These are phyloP conservation scores for Ophiostoma sp. DNA, from an alignment of 2,329 filamentous ascomycete genomes.

Conservation along the genomic window DNA sequence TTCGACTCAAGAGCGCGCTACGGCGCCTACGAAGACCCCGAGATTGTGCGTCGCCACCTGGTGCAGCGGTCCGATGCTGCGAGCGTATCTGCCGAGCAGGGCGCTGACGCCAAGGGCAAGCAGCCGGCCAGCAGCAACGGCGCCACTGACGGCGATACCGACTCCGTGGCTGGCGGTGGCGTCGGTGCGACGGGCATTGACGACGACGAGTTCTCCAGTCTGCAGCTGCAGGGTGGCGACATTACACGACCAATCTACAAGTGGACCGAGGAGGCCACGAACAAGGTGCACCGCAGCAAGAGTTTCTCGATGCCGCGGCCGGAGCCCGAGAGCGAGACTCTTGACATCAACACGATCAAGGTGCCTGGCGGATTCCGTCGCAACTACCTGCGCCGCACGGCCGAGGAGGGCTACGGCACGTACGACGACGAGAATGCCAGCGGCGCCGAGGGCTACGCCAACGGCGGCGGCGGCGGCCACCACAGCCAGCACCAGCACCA, in stretches of 20 bases:
- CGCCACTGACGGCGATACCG: constrained; percentile 16
- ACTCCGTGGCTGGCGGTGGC: constrained; percentile 17
- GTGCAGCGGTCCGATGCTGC: constrained; percentile 60
- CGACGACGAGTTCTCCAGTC: constrained; percentile 85
- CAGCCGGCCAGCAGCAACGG: constrained; percentile 37
- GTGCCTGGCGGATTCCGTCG: constrained; percentile 89
- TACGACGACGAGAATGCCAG: constrained; percentile 36
- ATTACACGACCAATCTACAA: constrained; percentile 92
- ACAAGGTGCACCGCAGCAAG: constrained; percentile 69
- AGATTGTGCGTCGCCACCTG: constrained; percentile 84
- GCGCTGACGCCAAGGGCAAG: constrained; percentile 49
- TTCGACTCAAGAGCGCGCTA: constrained; percentile 64
- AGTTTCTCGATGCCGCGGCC: constrained; percentile 78
- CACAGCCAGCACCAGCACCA: constrained; percentile 11
- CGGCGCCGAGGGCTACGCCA: constrained; percentile 33
- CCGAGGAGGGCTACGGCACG: constrained; percentile 41
- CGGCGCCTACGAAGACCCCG: constrained; percentile 75
- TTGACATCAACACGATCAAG: constrained; percentile 86
- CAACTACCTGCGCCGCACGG: constrained; percentile 76
- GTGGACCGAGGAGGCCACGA: constrained; percentile 85
- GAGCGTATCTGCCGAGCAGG: constrained; percentile 47
- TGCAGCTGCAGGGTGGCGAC: constrained; percentile 89
- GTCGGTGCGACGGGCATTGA: constrained; percentile 36
- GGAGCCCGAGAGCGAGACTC: constrained; percentile 69
- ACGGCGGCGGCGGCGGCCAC: neutral